Base-by-base conservation (phyloP, 169 alveolate species). In the Plasmodium gonderi region DNA sequence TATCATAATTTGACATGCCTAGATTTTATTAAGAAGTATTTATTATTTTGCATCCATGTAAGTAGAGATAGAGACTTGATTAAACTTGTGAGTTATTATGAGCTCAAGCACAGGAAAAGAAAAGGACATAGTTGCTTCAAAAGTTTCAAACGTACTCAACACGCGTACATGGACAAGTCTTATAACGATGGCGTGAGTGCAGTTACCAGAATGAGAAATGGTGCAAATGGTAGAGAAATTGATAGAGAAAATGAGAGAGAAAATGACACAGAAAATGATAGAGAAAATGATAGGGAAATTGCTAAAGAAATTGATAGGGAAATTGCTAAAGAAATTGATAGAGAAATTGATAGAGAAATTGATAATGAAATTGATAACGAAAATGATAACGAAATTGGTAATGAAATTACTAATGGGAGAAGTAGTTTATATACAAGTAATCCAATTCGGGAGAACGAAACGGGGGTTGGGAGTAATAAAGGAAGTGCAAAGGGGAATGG, bases 11-110 rank as follows among this genome's bases (percentile, higher is more conserved):
- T 87, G 33, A 51, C 93, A 2, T 87, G 33, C 40, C 31, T 75
- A 17, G 51, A 33, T n/a, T 87, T 87, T 87, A 75, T 87, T 54
- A 74, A 51, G 33, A 87, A 87, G 40, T 87, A 87, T 51, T 20
- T 87, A 17, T 40, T 54, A 38, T 87, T 87, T 20, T 87, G 89
- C 33, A 40, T 76, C 31, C 79, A 87, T 45, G n/a, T 75, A 14
- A 74, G 87, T 33, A 72, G 49, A 44, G 87, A 87, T 54, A 31
- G 68, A 14, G 87, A 76, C 29, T 76, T 87, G 36, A 67, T 54
- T 23, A 51, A 51, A 26, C 79, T 87, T 20, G 17, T 87, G 33
- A 87, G 47, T 65, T 47, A 42, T 29, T 87, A 87, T 20, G 89
- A 87, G 49, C 26, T 20, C 42, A 75, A 33, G 49, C 40, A 3